Evolutionary conservation across 352 stramenopile genomes (phyloP).

Genomic region (Poterioochromonas sp.): DNA sequence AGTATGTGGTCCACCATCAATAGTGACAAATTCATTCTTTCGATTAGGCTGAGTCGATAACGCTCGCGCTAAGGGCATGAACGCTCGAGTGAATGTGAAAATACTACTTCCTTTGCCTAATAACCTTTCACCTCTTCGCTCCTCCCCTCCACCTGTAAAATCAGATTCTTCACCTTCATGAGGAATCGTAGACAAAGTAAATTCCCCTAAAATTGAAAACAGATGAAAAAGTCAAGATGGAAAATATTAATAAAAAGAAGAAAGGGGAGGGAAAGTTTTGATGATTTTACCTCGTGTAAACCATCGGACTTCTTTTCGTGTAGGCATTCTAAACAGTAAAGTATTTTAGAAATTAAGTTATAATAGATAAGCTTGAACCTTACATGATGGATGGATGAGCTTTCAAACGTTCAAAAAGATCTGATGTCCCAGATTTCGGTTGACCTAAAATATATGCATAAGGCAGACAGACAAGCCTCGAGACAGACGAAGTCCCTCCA

Average conservation of each 20-base stretch:
- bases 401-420: conserved; percentile 6
- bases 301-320: conserved; percentile 13
- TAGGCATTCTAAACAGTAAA: not conserved
- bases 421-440: conserved; percentile 12
- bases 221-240: not conserved
- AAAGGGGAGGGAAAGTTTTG: not conserved
- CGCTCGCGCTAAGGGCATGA: not conserved
- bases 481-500: no score
- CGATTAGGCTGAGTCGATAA: not conserved
- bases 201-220: not conserved
- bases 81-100: not conserved
- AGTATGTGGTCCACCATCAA: conserved; percentile 26
- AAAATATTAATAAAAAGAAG: no score
- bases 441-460: conserved; percentile 30
- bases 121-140: not conserved
- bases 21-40: not conserved
- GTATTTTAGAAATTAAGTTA: not conserved
- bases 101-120: not conserved
- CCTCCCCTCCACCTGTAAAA: not conserved
- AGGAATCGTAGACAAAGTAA: not conserved
- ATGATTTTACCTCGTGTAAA: conserved; percentile 8
- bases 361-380: not conserved
- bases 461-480: no score
- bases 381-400: not conserved
- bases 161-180: not conserved